Evolutionary conservation across 768 basidiomycete species (phyloP), one percentile per base, ranked within the genome.

Genomic region (Royoungia palumana): DNA sequence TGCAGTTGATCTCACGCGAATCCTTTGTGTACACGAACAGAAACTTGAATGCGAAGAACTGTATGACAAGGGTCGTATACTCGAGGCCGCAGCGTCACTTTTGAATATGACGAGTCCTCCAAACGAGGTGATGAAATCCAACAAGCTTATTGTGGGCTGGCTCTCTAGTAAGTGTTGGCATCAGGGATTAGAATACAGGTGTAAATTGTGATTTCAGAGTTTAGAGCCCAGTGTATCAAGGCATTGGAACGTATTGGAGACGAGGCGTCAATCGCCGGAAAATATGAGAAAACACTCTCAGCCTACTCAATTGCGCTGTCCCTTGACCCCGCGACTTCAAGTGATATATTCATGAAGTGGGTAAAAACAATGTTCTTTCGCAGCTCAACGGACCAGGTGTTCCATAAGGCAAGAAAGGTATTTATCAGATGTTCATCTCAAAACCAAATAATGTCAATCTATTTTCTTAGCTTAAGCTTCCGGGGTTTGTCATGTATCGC

Each of bases 291-390:
- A 21, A 39, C 45, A 17, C 24, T 47, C 17, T 22, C 28, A 4
- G 41, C 45, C 9, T 54, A 54, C 21, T 34, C 41, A 9, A 28
- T 41, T 13, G 45, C 45, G 4, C 17, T 49, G 22, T 49, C 24
- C n/a, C 40, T 49, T 25, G 14, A 14, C 32, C 32, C 32, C 16
- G 3, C 14, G 5, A 13, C 14, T 25, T 22, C 42, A 9, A 22
- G 30, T 5, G 10, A 28, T 4, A 4, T 44, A 14, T 19, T 49
- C 1, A 12, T 16, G 16, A 46, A 46, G 27, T 51, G 44, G 50
- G n/a, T 20, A 8, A 19, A 8, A 8, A 6, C 19, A 5, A 12
- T 30, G 20, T 41, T 36, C 13, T 3, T 16, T 8, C 11, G 14
- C 20, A 12, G 36, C 13, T 34, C 48, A 17, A 17, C 11, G 11